Evolutionary conservation across 345 rosid species (phyloP).

Genomic region (Noccaea caerulescens): DNA sequence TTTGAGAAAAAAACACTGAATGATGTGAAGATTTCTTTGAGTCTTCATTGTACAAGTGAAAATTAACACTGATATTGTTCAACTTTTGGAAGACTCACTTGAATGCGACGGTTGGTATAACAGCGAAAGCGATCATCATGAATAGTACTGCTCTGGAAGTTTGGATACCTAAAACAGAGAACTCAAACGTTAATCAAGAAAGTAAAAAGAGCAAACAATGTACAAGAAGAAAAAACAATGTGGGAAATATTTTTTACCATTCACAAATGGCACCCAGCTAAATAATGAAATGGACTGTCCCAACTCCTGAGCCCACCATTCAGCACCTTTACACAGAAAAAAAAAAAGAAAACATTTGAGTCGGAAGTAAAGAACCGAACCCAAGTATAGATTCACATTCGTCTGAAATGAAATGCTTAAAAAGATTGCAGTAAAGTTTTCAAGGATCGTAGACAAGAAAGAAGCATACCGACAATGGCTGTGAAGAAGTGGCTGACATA

Average conservation of each 20-base stretch:
- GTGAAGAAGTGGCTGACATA: conserved; percentile 79
- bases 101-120: conserved; percentile 81
- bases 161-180: conserved; percentile 56
- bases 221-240: conserved; percentile 10
- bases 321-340: conserved; percentile 65
- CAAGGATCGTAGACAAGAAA: too few relatives aligned
- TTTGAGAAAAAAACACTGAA: neutral
- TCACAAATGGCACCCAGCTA: conserved; percentile 81
- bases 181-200: neutral
- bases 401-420: neutral
- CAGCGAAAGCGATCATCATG: conserved; percentile 73
- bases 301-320: conserved; percentile 89
- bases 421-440: too few relatives aligned
- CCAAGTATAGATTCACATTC: neutral
- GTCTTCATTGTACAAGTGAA: neutral
- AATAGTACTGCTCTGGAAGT: conserved; percentile 67
- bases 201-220: neutral
- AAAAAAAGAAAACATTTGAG: neutral
- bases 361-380: neutral
- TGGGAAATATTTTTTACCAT: conserved; percentile 55
- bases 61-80: conserved; percentile 6
- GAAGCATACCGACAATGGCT: conserved; percentile 73
- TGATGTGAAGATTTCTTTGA: neutral
- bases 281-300: conserved; percentile 72
- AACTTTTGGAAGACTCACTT: conserved; percentile 63